Evolutionary conservation across 371 early-diverging fungal genomes (phyloP).

Genomic region (Mortierella sp.): DNA sequence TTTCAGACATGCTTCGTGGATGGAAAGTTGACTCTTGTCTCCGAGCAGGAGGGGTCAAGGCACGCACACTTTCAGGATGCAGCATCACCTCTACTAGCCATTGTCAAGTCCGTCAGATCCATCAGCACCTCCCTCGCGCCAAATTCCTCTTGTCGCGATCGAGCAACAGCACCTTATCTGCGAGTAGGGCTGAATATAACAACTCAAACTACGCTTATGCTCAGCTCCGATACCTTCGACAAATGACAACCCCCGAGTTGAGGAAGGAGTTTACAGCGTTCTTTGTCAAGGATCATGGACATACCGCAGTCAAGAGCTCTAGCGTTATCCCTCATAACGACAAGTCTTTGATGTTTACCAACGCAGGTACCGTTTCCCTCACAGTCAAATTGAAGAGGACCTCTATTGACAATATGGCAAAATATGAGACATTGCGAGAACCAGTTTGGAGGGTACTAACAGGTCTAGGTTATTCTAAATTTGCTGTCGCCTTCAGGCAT

Average conservation of each 20-base stretch:
- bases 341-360: constrained; percentile 81
- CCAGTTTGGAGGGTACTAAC: background rate
- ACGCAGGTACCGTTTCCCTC: constrained; percentile 68
- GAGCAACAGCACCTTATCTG: background rate
- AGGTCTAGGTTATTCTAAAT: background rate
- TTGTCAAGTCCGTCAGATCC: background rate
- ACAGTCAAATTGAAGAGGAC: background rate
- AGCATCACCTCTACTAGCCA: background rate
- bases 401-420: background rate
- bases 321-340: constrained; percentile 81
- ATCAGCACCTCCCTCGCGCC: background rate
- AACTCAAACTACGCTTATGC: background rate
- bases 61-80: constrained; percentile 5
- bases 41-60: constrained; percentile 3
- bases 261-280: constrained; percentile 54
- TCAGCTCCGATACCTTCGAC: constrained; percentile 40
- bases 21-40: constrained; percentile 27
- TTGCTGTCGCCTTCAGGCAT: constrained; percentile 61
- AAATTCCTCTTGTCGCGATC: background rate
- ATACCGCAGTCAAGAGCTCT: constrained; percentile 48
- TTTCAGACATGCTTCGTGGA: constrained; percentile 22
- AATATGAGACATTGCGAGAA: background rate
- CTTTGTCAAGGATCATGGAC: constrained; percentile 46
- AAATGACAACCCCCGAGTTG: constrained; percentile 54
- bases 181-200: background rate